A percentile compares a stretch with the other conserved stretches of the same genome.
Evolutionary conservation across 345 rosid genomes (phyloP).

Genomic region (Mercurialis annua): DNA sequence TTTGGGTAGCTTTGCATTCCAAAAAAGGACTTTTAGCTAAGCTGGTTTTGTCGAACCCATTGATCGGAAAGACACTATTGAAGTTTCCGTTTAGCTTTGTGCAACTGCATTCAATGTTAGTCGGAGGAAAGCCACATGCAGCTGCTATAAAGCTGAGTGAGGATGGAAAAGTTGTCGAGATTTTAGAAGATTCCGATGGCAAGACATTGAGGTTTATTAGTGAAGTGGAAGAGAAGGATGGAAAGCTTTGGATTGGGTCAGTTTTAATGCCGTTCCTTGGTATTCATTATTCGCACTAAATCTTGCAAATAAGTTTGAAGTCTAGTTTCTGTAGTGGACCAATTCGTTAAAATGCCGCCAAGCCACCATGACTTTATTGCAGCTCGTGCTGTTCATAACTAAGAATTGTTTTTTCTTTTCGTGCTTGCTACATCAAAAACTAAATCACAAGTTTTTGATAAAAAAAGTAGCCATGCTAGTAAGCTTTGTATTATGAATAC

Average conservation of each 20-base stretch:
- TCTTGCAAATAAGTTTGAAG: too few relatives aligned
- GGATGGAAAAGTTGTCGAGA: constrained; percentile 17
- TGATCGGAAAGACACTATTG: constrained; percentile 32
- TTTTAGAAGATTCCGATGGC: constrained; percentile 23
- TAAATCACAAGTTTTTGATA: too few relatives aligned
- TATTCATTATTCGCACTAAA: constrained; percentile 31
- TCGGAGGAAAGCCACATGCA: constrained; percentile 59
- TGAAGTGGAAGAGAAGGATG: constrained; percentile 32
- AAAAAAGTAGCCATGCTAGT: too few relatives aligned
- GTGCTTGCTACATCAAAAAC: too few relatives aligned
- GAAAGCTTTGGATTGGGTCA: constrained; percentile 24
- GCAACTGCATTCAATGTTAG: constrained; percentile 49
- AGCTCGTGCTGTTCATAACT: too few relatives aligned
- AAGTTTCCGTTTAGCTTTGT: constrained; percentile 18
- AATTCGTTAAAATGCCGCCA: too few relatives aligned
- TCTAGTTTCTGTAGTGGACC: too few relatives aligned
- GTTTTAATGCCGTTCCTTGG: constrained; percentile 53
- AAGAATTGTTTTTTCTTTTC: too few relatives aligned
- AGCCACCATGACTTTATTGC: too few relatives aligned
- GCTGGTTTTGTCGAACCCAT: constrained; percentile 35
- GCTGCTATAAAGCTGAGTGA: constrained; percentile 31
- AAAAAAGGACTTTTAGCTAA: constrained; percentile 47
- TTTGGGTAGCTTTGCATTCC: constrained; percentile 45
- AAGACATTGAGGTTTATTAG: constrained; percentile 20
- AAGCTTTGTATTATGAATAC: too few relatives aligned